Evolutionary conservation across 75 land plant species (phyloP).

Genomic region (Pinus albicaulis): DNA sequence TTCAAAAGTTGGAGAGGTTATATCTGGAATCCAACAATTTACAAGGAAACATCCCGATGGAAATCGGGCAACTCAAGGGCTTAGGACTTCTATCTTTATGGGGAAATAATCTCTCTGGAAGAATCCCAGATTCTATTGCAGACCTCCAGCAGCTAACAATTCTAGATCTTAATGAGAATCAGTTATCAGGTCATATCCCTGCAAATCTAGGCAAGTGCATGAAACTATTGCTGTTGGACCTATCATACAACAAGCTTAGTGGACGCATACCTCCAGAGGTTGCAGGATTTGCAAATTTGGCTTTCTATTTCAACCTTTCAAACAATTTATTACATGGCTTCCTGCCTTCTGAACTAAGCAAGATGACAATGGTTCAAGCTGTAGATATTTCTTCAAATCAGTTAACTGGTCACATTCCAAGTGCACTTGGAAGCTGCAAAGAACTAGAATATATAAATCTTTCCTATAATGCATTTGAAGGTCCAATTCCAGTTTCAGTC

Average conservation of each 20-base stretch:
- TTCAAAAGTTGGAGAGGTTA: neutral
- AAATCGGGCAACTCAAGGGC: neutral
- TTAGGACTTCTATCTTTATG: neutral
- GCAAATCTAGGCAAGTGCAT: neutral
- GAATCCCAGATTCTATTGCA: neutral
- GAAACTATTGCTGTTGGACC: neutral
- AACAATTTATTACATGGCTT: too few relatives aligned
- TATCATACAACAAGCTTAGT: neutral
- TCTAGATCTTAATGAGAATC: neutral
- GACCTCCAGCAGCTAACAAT: neutral
- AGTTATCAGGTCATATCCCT: neutral
- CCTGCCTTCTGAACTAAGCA: conserved; percentile 3
- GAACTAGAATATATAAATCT: conserved; percentile 20
- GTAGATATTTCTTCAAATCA: conserved; percentile 24
- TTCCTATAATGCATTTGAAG: conserved; percentile 11
- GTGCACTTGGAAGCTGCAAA: conserved; percentile 6
- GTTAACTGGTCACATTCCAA: conserved; percentile 19
- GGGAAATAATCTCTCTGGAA: neutral
- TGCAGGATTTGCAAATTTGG: too few relatives aligned
- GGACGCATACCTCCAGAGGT: neutral
- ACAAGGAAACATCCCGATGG: neutral
- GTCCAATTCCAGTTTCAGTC: conserved; percentile 11
- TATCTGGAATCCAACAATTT: neutral
- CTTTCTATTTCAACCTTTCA: too few relatives aligned
- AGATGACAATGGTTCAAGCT: conserved; percentile 14